Percentiles rank a stretch among this genome's conserved stretches.
Evolutionary conservation across 2,329 filamentous ascomycete genomes (phyloP).

Genomic region (Madurella mycetomatis): DNA sequence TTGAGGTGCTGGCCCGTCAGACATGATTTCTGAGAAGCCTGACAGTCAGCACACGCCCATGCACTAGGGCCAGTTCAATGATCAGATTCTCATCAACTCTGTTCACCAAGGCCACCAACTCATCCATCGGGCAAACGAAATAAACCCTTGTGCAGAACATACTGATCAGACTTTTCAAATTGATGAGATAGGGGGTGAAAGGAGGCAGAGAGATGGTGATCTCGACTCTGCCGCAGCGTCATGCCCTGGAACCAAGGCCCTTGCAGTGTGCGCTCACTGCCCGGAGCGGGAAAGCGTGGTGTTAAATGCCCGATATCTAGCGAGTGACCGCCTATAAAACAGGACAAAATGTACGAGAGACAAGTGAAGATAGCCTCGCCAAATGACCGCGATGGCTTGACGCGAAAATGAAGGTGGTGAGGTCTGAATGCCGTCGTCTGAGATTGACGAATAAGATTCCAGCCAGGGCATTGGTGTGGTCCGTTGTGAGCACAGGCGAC

Average conservation of each 20-base stretch:
- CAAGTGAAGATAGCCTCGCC: background rate
- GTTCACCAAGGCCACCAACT: background rate
- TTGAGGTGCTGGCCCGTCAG: slow-evolving; percentile 6
- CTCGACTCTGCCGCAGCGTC: background rate
- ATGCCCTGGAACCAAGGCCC: background rate
- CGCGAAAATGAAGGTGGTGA: slow-evolving; percentile 5
- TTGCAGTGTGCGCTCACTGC: background rate
- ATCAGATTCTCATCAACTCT: no score
- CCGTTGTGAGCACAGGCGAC: background rate
- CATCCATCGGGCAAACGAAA: background rate
- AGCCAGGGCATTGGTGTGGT: slow-evolving; percentile 1
- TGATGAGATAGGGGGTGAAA: background rate
- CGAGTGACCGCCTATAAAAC: background rate
- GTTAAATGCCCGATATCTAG: background rate
- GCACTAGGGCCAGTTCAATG: no score
- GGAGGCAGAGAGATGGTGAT: background rate
- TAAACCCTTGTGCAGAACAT: background rate
- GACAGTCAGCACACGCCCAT: background rate
- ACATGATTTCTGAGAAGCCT: background rate
- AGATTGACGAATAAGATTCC: slow-evolving; percentile 18
- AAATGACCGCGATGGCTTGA: background rate
- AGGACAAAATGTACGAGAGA: background rate
- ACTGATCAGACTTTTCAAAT: background rate
- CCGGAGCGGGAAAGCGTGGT: background rate
- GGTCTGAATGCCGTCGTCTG: slow-evolving; percentile 12